Base-by-base conservation (phyloP, 2,329 filamentous ascomycete genomes). In the Sclerotiophoma versabilis region DNA sequence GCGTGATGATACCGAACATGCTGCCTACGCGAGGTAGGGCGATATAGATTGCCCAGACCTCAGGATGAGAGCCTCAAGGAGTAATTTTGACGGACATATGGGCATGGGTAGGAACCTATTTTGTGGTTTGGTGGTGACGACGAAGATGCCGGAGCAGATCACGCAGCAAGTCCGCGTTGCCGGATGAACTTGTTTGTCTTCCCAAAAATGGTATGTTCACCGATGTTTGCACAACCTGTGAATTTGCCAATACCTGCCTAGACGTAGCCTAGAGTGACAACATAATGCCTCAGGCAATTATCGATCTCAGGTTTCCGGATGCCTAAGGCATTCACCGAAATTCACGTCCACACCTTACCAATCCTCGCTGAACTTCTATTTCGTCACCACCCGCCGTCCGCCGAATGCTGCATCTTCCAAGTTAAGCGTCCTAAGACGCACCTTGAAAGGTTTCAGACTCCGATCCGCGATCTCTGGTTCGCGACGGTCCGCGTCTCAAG, bases 401-500 rank as follows among this genome's bases (percentile, higher is more conserved):
- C 3, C 14, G 14, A 11, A 12, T 37, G 33, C 22, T 5, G 20
- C 6, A 27, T 20, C 17, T 49, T 15, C 27, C 22, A 34, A 15
- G 22, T 34, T 15, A 23, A 20, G 19, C 19, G 17, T 17, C 30
- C 14, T 15, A 22, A 44, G 15, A 4, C 9, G 14, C 26, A 7
- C 22, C 3, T 19, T 25, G 4, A 8, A 11, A 22, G 10, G 51
- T 46, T 49, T 49, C 45, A 49, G 45, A 32, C 45, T 33, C 14
- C 26, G 51, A 54, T 54, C 45, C 49, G 27, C 51, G 34, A 54
- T 49, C 39, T 45, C 27, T 54, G 33, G 51, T 54, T 54, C 45
- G 51, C 51, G 23, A 54, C 51, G 51, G 51, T 49, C 45, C 51
- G 51, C 51, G 51, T 54, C 27, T 45, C 51, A 54, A 36, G 41